phyloP scores from a whole-genome alignment of 306 rosid species.

The Cucumis cinereus region DNA sequence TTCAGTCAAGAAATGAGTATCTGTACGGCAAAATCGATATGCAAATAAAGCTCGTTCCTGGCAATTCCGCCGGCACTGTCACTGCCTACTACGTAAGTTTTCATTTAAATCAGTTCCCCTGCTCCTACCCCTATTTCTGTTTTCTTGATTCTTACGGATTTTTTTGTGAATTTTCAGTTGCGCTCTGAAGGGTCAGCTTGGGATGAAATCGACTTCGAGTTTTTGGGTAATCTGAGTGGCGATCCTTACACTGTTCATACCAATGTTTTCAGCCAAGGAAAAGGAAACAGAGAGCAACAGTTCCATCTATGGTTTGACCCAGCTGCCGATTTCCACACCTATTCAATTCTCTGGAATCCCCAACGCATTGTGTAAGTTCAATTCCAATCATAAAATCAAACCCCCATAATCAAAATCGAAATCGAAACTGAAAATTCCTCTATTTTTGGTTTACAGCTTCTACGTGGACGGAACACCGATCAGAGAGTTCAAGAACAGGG shows the following conservation, averaged over 20 bases:
- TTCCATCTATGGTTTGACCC: conserved; percentile 38
- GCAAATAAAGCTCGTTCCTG: conserved; percentile 28
- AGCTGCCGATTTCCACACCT: conserved; percentile 25
- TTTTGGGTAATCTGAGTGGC: conserved; percentile 24
- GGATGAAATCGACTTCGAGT: conserved; percentile 41
- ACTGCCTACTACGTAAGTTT: conserved; percentile 18
- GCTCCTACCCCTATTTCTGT: not conserved
- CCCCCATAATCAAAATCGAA: not conserved
- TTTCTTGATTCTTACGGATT: not conserved
- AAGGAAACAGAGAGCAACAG: conserved; percentile 28
- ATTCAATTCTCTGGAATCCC: conserved; percentile 28
- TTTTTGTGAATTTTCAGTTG: conserved; percentile 10
- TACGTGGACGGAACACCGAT: conserved; percentile 28
- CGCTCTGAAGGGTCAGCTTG: conserved; percentile 17
- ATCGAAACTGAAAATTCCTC: not conserved
- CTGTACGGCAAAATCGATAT: conserved; percentile 23
- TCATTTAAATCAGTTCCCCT: not conserved
- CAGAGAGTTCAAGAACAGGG: conserved; percentile 27
- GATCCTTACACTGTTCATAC: conserved; percentile 23
- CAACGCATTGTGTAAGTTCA: conserved; percentile 18
- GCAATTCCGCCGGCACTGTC: conserved; percentile 1
- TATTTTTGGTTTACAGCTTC: conserved; percentile 11
- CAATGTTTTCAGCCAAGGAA: conserved; percentile 24
- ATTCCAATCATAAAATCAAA: not conserved
- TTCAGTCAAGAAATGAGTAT: conserved; percentile 22